phyloP scores from a whole-genome alignment of 2,329 filamentous ascomycete species.

The Bipolaris gigantea region DNA sequence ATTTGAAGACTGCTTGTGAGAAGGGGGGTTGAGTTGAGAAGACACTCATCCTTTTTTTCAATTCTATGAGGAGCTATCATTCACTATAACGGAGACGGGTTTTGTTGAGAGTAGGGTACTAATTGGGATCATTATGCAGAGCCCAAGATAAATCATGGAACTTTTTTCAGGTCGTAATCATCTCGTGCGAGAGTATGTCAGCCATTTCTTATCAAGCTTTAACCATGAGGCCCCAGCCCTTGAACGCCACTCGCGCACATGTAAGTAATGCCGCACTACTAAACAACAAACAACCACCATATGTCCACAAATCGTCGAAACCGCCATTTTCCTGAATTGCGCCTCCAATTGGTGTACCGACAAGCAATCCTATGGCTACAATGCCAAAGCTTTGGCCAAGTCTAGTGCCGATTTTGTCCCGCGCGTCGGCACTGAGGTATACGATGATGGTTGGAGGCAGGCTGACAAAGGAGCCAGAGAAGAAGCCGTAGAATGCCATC shows the following conservation, averaged over 20 bases:
- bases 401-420: slow-evolving; percentile 54
- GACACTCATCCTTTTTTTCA: not conserved
- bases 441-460: slow-evolving; percentile 53
- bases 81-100: no score
- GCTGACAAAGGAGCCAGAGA: slow-evolving; percentile 52
- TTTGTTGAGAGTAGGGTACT: no score
- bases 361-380: slow-evolving; percentile 55
- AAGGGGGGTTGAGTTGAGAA: not conserved
- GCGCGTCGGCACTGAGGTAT: slow-evolving; percentile 46
- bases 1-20: slow-evolving; percentile 20
- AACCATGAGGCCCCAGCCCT: slow-evolving; percentile 28
- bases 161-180: not conserved
- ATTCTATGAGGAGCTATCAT: no score
- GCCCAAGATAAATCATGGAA: not conserved
- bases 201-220: slow-evolving; percentile 24
- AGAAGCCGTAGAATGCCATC: slow-evolving; percentile 53
- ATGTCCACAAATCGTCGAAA: slow-evolving; percentile 50
- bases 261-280: slow-evolving; percentile 24
- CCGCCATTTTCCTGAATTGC: slow-evolving; percentile 54
- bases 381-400: slow-evolving; percentile 60
- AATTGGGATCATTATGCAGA: no score
- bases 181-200: not conserved
- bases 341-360: slow-evolving; percentile 61
- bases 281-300: slow-evolving; percentile 44
- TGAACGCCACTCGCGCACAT: slow-evolving; percentile 27